These are phyloP conservation scores for Carex cristatella DNA, from an alignment of 176 grass and related monocot species.

Conservation along the genomic window DNA sequence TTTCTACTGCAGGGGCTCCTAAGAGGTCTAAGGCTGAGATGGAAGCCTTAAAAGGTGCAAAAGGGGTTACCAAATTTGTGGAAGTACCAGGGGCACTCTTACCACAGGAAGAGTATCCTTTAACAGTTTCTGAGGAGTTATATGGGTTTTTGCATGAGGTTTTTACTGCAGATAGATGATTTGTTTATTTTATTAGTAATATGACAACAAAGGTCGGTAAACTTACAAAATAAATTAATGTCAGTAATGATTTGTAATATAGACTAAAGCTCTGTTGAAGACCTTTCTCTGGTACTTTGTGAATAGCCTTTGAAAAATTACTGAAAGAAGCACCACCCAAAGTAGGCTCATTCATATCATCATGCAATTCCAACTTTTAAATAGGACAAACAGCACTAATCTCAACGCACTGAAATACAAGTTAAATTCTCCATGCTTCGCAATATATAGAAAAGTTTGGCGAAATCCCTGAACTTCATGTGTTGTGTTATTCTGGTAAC, in stretches of 20 bases:
- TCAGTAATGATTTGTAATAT: background rate
- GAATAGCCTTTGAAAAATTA: background rate
- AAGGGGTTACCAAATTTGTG: conserved; percentile 71
- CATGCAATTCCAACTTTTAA: background rate
- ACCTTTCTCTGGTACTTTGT: background rate
- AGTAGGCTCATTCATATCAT: background rate
- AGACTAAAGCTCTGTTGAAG: background rate
- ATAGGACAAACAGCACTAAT: background rate
- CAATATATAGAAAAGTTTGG: background rate
- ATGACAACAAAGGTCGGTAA: background rate
- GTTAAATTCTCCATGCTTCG: background rate
- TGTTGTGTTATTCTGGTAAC: background rate
- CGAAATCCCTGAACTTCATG: background rate
- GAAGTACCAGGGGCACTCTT: conserved; percentile 84
- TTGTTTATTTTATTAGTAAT: background rate
- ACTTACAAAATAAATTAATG: background rate
- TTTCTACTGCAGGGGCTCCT: conserved; percentile 51
- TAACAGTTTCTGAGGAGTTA: conserved; percentile 57
- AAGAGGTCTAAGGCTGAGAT: conserved; percentile 94
- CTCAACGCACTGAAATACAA: background rate
- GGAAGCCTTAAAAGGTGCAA: conserved; percentile 60
- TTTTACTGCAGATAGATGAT: conserved; percentile 30
- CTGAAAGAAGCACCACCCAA: background rate
- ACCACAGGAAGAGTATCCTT: conserved; percentile 88
- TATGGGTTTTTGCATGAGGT: conserved; percentile 53